Evolutionary conservation across 2,329 filamentous ascomycete genomes (phyloP), one percentile per base, ranked within the genome.

Genomic region (Fusarium mundagurra): DNA sequence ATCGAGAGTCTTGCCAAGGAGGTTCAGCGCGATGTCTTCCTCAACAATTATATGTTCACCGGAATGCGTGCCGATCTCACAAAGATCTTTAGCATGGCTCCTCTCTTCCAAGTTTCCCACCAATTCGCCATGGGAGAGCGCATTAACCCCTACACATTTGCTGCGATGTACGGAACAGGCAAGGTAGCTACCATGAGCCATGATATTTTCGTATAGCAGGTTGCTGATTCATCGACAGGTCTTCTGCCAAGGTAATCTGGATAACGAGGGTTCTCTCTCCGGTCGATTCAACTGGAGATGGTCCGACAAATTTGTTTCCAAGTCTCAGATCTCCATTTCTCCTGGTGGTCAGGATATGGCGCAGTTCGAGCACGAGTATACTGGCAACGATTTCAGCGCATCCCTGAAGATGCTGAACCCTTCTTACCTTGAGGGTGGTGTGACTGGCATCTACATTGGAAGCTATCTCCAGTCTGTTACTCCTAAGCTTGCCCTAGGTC

Each of bases 21-120:
- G 87, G 95, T 98, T 73, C 93, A 97, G 87, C 95, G 95, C 85
- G 95, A 98, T 89, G 95, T 98, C 79, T 92, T 98, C 83, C 91
- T 98, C 80, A 96, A 93, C 86, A 98, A 98, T 88, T 93, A 94
- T 84, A 97, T 96, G 91, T 98, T 99, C 88, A 93, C 94, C 50
- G 96, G 96, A 80, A 90, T 99, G 83, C 94, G 96, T 82, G 97
- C 96, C 83, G 96, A 99, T 85, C 88, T 98, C 82, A 98, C 95
- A 82, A 98, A 98, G 89, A 92, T 94, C 82, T 97, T 98, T 86
- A 96, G 95, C 89, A 91, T 97, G 83, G 91, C 92, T 66, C 96
- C 96, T 67, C 87, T 98, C 77, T 99, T 99, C 89, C 96, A 98
- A 86, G 93, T 98, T 78, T 98, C 96, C 76, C 96, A 99, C 86